These are phyloP conservation scores for Amniculicola lignicola DNA, from an alignment of 495 filamentous ascomycete genomes.

Conservation along the genomic window DNA sequence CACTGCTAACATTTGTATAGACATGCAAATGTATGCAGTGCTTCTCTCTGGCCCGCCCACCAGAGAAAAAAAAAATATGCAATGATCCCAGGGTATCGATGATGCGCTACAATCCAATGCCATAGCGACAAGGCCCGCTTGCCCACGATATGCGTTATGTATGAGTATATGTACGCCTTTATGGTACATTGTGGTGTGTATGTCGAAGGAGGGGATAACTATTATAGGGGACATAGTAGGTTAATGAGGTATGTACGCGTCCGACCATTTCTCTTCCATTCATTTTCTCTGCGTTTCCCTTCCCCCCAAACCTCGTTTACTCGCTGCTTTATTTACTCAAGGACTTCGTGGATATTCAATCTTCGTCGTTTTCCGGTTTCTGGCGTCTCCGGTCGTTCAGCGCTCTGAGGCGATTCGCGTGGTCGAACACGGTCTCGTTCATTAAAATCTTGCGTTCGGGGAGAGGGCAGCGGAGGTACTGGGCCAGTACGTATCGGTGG, in stretches of 20 bases:
- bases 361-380: constrained; percentile 33
- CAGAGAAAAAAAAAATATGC: too few relatives aligned
- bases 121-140: constrained; percentile 29
- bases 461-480: constrained; percentile 16
- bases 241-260: background rate
- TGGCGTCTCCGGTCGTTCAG: constrained; percentile 24
- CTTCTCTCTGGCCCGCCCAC: too few relatives aligned
- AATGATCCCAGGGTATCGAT: too few relatives aligned
- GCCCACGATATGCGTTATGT: constrained; percentile 6
- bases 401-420: constrained; percentile 17
- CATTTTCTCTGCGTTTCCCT: too few relatives aligned
- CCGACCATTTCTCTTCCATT: background rate
- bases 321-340: constrained; percentile 19
- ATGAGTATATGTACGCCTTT: background rate
- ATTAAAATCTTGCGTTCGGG: constrained; percentile 14
- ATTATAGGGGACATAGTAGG: too few relatives aligned
- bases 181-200: background rate
- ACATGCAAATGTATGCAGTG: too few relatives aligned
- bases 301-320: background rate
- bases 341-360: constrained; percentile 36
- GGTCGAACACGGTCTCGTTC: constrained; percentile 25
- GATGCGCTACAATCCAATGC: too few relatives aligned
- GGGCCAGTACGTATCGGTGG: constrained; percentile 31
- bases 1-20: too few relatives aligned
- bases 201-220: too few relatives aligned